phyloP scores from a whole-genome alignment of 768 basidiomycete genomes.

The Trametes sanguinea region DNA sequence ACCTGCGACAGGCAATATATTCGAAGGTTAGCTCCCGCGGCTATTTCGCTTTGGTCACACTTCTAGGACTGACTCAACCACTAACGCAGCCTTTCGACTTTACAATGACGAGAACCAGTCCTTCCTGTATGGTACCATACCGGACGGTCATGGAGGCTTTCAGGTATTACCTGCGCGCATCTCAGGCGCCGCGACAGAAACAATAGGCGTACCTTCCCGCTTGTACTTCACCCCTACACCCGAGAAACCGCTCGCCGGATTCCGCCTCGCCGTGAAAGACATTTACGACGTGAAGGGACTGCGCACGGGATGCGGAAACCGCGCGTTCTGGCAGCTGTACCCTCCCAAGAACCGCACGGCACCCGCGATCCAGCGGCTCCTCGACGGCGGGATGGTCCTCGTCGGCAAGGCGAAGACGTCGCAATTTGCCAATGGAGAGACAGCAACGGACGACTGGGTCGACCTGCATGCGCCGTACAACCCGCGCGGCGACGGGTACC shows the following conservation, averaged over 20 bases:
- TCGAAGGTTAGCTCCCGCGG: constrained; percentile 24
- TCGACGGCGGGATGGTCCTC: constrained; percentile 50
- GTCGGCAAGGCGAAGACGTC: constrained; percentile 58
- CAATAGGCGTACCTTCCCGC: constrained; percentile 53
- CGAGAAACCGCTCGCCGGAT: constrained; percentile 42
- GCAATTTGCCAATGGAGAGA: constrained; percentile 52
- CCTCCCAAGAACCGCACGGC: constrained; percentile 40
- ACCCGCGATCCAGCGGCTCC: constrained; percentile 45
- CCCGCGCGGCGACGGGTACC: constrained; percentile 36
- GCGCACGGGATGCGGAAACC: constrained; percentile 39
- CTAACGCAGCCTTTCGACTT: constrained; percentile 38
- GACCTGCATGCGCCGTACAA: constrained; percentile 36
- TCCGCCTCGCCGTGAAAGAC: constrained; percentile 53
- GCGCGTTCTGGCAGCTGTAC: constrained; percentile 39
- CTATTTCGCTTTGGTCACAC: no score
- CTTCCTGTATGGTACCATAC: constrained; percentile 46
- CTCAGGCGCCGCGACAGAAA: constrained; percentile 29
- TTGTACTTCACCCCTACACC: constrained; percentile 38
- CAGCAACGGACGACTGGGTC: constrained; percentile 36
- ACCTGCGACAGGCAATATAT: constrained; percentile 27
- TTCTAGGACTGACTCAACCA: not conserved
- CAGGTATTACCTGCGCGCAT: constrained; percentile 27
- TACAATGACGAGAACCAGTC: constrained; percentile 46
- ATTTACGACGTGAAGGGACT: constrained; percentile 43
- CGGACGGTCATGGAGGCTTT: constrained; percentile 37